A percentile compares a stretch with the other conserved stretches of the same genome.
Evolutionary conservation across 2,329 filamentous ascomycete species (phyloP).

Genomic region (Penicillium sp.): DNA sequence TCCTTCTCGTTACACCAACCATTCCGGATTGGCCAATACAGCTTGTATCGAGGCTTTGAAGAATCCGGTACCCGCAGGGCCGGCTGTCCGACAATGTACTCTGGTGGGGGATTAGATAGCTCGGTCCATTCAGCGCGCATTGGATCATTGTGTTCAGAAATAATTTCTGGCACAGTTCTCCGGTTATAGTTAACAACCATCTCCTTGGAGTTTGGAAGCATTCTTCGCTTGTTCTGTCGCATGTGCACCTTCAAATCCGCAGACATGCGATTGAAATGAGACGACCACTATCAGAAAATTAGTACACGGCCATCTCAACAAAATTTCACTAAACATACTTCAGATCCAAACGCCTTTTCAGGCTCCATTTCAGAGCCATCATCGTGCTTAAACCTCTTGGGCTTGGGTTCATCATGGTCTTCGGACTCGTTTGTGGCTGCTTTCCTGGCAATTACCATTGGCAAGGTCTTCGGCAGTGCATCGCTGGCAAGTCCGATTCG

Average conservation of each 20-base stretch:
- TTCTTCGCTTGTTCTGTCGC: constrained; percentile 90
- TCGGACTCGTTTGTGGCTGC: constrained; percentile 79
- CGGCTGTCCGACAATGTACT: constrained; percentile 77
- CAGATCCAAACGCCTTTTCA: constrained; percentile 85
- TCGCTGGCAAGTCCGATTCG: constrained; percentile 95
- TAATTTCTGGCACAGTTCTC: constrained; percentile 77
- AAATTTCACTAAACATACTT: constrained; percentile 54
- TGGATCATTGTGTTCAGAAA: constrained; percentile 92
- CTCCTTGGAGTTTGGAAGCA: constrained; percentile 96
- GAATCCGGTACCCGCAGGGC: constrained; percentile 86
- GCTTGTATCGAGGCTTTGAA: constrained; percentile 83
- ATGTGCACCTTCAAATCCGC: constrained; percentile 86
- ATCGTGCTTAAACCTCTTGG: constrained; percentile 62
- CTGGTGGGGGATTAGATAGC: constrained; percentile 64
- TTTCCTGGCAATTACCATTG: constrained; percentile 85
- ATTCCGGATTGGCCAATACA: constrained; percentile 86
- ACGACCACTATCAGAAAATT: constrained; percentile 50
- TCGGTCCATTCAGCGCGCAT: constrained; percentile 96
- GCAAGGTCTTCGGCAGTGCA: constrained; percentile 87
- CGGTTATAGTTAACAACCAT: constrained; percentile 93
- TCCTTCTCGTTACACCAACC: constrained; percentile 90
- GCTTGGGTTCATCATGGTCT: constrained; percentile 74
- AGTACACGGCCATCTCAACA: background rate
- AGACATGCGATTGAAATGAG: constrained; percentile 75
- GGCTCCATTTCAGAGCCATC: constrained; percentile 52